Evolutionary conservation across 495 filamentous ascomycete species (phyloP).

Genomic region (Penicillium coprophilum): DNA sequence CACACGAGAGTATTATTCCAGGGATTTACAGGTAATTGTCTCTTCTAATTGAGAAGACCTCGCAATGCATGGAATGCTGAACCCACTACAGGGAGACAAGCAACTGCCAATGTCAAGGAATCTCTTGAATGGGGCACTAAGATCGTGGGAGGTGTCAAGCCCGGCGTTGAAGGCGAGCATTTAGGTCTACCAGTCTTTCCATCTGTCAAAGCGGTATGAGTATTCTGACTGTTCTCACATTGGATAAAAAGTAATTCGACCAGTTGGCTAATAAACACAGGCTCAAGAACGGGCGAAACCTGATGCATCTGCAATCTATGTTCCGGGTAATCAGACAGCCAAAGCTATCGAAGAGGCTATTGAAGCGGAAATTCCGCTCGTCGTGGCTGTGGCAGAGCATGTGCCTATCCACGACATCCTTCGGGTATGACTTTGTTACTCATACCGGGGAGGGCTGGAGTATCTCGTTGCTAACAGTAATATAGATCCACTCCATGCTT

Average conservation of each 20-base stretch:
- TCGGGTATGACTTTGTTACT: conserved; percentile 51
- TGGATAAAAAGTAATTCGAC: neutral
- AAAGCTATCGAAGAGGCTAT: conserved; percentile 86
- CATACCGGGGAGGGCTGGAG: neutral
- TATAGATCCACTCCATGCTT: conserved; percentile 75
- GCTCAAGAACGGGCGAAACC: conserved; percentile 75
- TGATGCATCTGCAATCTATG: conserved; percentile 83
- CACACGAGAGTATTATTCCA: conserved; percentile 85
- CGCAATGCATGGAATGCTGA: conserved; percentile 12
- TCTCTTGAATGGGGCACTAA: conserved; percentile 84
- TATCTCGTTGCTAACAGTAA: neutral
- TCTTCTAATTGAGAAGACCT: neutral
- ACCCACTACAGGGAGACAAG: conserved; percentile 44
- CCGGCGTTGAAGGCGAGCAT: conserved; percentile 73
- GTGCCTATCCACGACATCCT: conserved; percentile 86
- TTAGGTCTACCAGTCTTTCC: conserved; percentile 77
- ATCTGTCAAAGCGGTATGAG: conserved; percentile 61
- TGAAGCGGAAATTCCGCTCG: conserved; percentile 80
- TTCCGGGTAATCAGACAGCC: conserved; percentile 74
- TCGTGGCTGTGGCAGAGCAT: conserved; percentile 90
- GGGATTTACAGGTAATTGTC: conserved; percentile 72
- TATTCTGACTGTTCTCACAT: neutral
- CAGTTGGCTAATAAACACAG: conserved; percentile 36
- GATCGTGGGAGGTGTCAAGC: conserved; percentile 84
- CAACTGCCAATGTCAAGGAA: conserved; percentile 80